A percentile compares a stretch with the other conserved stretches of the same genome.
Evolutionary conservation across 345 rosid species (phyloP).

Genomic region (Pseudoturritis turrita): DNA sequence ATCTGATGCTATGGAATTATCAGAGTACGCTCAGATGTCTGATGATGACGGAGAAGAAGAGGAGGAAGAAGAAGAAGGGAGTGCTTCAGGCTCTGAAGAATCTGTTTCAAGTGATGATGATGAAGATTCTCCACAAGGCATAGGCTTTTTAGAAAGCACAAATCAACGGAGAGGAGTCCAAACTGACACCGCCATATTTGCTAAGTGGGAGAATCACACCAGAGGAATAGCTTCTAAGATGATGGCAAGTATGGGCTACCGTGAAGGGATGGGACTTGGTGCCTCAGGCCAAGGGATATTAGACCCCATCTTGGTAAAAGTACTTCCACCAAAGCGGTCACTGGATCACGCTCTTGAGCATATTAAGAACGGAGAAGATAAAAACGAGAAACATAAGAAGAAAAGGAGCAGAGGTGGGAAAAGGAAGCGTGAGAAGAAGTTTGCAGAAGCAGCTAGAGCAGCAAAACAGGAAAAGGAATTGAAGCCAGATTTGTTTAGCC

Average conservation of each 20-base stretch:
- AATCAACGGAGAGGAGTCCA: constrained; percentile 59
- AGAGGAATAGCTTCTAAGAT: constrained; percentile 93
- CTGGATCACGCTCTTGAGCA: constrained; percentile 69
- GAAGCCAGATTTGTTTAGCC: constrained; percentile 70
- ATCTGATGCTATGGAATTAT: constrained; percentile 49
- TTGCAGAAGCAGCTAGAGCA: constrained; percentile 67
- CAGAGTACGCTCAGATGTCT: constrained; percentile 53
- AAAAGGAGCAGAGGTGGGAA: constrained; percentile 91
- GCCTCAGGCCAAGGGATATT: constrained; percentile 83
- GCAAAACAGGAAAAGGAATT: constrained; percentile 53
- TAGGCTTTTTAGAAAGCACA: constrained; percentile 63
- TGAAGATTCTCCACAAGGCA: constrained; percentile 54
- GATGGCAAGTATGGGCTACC: constrained; percentile 97
- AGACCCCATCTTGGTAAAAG: constrained; percentile 73
- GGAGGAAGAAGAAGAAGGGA: constrained; percentile 52
- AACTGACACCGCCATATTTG: constrained; percentile 73
- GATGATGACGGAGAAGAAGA: constrained; percentile 36
- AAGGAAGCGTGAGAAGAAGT: constrained; percentile 81
- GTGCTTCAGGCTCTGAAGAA: constrained; percentile 51
- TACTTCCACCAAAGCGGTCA: constrained; percentile 79
- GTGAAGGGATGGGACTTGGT: constrained; percentile 94
- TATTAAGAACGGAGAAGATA: constrained; percentile 34
- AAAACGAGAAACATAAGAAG: constrained; percentile 37
- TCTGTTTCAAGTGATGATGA: constrained; percentile 57
- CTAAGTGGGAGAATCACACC: constrained; percentile 96